Evolutionary conservation across 345 rosid species (phyloP), one percentile per base, ranked within the genome.

Genomic region (Carallia pectinifolia): DNA sequence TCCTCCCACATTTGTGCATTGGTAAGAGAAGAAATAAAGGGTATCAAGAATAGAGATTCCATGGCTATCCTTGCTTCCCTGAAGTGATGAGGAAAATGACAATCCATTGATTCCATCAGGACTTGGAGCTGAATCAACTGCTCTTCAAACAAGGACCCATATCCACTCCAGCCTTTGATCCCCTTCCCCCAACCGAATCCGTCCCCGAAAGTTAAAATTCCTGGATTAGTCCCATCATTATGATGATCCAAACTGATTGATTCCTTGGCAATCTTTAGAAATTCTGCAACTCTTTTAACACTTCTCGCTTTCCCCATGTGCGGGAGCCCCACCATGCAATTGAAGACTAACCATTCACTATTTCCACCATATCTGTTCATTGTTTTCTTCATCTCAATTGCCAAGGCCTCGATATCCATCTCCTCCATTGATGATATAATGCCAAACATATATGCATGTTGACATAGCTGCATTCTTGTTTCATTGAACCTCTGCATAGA

Each of bases 61-160:
- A 81, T 76, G 1, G 83, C 83, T 60, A 64, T 61, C 65, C 83
- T 85, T 67, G 89, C 89, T 73, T 85, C 85, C 66, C 29, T 44
- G 4, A 81, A 44, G 7, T 68, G 34, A 33, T 12, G 6, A n/a
- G 77, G 82, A 31, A 83, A 73, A 61, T 71, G 79, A 36, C 59
- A 59, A 29, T 83, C 86, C 69, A 81, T 77, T 18, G 82, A 75
- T 48, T 83, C 78, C 16, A 79, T 19, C 72, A 77, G 68, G 52
- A 76, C 77, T 47, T 73, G 76, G 48, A 74, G 68, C 61, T 77
- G 74, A 18, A 48, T 47, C 36, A 77, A 62, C 33, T 67, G 70
- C 34, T 31, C 63, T 66, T 82, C 83, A 48, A 75, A 79, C 38
- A 65, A 67, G 8, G 77, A 71, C 16, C 44, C 56, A 69, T 61